Percentiles rank a stretch among this genome's conserved stretches.
These are phyloP conservation scores for Vitis vinifera DNA, from an alignment of 164 flowering plant species.

Conservation along the genomic window ASM3070453v1 NC_081806.1:4524001-4524500, in stretches of 20 bases:
- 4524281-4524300: conserved; percentile 59
- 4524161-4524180: conserved; percentile 98
- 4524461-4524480: too few species aligned
- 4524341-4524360: conserved; percentile 97
- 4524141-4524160: conserved; percentile 89
- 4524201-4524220: neutral
- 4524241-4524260: neutral
- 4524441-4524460: too few species aligned
- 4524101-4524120: conserved; percentile 23
- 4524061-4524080: conserved; percentile 29
- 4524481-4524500: too few species aligned
- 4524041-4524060: conserved; percentile 60
- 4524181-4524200: conserved; percentile 96
- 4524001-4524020: conserved; percentile 88
- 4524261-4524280: neutral
- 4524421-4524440: too few species aligned
- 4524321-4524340: conserved; percentile 99
- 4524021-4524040: conserved; percentile 76
- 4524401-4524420: neutral
- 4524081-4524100: conserved; percentile 1
- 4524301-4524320: conserved; percentile 96
- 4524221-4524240: neutral
- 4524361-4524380: conserved; percentile 95
- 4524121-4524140: conserved; percentile 44
- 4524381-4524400: conserved; percentile 73